These are phyloP conservation scores for Gyrodon lividus DNA, from an alignment of 768 basidiomycete genomes.

Conservation along the genomic window DNA sequence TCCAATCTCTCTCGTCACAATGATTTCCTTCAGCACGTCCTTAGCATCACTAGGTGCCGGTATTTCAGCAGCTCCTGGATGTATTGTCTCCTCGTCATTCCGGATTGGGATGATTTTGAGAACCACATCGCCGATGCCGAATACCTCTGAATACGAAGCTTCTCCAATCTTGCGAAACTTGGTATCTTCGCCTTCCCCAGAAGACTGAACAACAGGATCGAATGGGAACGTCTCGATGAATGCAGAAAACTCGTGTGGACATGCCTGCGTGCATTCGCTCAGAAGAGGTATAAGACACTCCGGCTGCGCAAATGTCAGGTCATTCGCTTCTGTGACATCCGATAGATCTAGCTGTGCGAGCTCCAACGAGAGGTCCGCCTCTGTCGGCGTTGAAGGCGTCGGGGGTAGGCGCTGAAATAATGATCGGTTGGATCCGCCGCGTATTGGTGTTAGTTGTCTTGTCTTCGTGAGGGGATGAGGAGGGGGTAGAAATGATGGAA, in stretches of 20 bases:
- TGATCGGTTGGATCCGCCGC: constrained; percentile 38
- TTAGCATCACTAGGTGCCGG: constrained; percentile 72
- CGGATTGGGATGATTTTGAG: constrained; percentile 84
- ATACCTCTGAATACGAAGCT: constrained; percentile 96
- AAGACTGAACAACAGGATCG: constrained; percentile 59
- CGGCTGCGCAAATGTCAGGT: constrained; percentile 43
- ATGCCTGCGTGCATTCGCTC: constrained; percentile 67
- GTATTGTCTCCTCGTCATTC: constrained; percentile 39
- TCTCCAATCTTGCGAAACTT: constrained; percentile 88
- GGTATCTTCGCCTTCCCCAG: constrained; percentile 28
- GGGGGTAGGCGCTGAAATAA: constrained; percentile 40
- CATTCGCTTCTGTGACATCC: constrained; percentile 47
- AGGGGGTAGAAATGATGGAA: constrained; percentile 7
- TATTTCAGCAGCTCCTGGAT: constrained; percentile 43
- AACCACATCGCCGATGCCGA: constrained; percentile 85
- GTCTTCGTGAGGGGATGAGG: constrained; percentile 35
- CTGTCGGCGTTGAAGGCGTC: constrained; percentile 57
- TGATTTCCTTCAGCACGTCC: constrained; percentile 78
- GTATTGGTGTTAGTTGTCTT: constrained; percentile 72
- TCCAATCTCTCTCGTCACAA: constrained; percentile 76
- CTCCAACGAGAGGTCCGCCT: constrained; percentile 42
- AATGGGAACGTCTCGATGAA: constrained; percentile 81
- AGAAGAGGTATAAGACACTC: constrained; percentile 62
- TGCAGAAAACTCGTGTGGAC: constrained; percentile 74
- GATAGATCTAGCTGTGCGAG: constrained; percentile 42